These are phyloP conservation scores for Monosporascus sp. DNA, from an alignment of 2,329 filamentous ascomycete species.

Conservation along the genomic window DNA sequence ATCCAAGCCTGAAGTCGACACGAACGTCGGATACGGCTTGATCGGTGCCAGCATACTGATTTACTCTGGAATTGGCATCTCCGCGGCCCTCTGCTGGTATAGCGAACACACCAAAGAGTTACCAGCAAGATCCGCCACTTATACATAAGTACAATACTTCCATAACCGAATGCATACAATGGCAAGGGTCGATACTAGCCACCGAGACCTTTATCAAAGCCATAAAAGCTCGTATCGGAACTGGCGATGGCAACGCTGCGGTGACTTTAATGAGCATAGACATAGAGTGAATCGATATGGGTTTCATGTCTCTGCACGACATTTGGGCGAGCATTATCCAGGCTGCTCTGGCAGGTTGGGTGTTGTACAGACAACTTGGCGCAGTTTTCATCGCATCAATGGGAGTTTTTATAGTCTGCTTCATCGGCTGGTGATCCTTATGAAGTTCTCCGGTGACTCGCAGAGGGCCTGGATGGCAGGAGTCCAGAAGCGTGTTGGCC, in stretches of 20 bases:
- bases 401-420: constrained; percentile 29
- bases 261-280: constrained; percentile 43
- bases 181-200: constrained; percentile 12
- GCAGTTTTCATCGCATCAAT: constrained; percentile 41
- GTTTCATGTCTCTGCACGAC: constrained; percentile 29
- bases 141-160: constrained; percentile 8
- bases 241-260: constrained; percentile 29
- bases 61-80: constrained; percentile 30
- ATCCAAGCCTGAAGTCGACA: constrained; percentile 15
- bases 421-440: constrained; percentile 16
- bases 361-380: constrained; percentile 40
- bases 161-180: constrained; percentile 22
- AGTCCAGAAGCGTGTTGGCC: constrained; percentile 26
- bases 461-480: constrained; percentile 29
- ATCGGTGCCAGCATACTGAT: constrained; percentile 4
- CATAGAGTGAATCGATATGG: constrained; percentile 33
- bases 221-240: background rate
- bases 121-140: background rate
- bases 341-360: constrained; percentile 37
- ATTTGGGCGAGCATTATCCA: constrained; percentile 34
- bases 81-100: constrained; percentile 31
- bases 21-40: constrained; percentile 7
- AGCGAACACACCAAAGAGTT: background rate
- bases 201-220: constrained; percentile 1
- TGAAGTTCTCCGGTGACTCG: constrained; percentile 13